Percentiles rank a stretch among this genome's conserved stretches.
These are phyloP conservation scores for Leccinum imitatum DNA, from an alignment of 768 basidiomycete species.

Conservation along the genomic window DNA sequence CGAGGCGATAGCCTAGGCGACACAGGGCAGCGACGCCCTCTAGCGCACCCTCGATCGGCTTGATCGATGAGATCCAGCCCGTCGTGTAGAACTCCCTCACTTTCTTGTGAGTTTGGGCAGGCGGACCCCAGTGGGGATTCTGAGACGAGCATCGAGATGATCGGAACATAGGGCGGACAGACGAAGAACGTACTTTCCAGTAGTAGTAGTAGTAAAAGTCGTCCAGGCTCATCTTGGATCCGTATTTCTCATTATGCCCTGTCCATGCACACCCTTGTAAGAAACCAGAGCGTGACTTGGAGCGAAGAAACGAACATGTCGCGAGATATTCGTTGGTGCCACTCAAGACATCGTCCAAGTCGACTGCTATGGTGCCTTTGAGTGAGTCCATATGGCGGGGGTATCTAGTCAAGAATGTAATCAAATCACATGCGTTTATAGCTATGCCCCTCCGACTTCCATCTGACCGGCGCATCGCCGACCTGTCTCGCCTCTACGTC, in stretches of 20 bases:
- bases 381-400: constrained; percentile 9
- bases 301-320: constrained; percentile 41
- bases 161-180: background rate
- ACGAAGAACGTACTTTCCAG: constrained; percentile 54
- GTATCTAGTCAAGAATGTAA: background rate
- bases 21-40: constrained; percentile 57
- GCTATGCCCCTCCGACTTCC: constrained; percentile 28
- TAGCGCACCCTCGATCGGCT: constrained; percentile 59
- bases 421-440: constrained; percentile 14
- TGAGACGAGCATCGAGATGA: constrained; percentile 17
- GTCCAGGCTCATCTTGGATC: constrained; percentile 51
- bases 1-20: constrained; percentile 62
- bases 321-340: constrained; percentile 59
- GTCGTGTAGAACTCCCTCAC: constrained; percentile 59
- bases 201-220: constrained; percentile 74
- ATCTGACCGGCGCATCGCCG: constrained; percentile 40
- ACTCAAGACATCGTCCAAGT: constrained; percentile 68
- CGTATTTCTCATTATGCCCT: constrained; percentile 70
- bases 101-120: constrained; percentile 56
- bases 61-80: constrained; percentile 44
- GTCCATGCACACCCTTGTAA: constrained; percentile 1
- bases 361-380: constrained; percentile 55
- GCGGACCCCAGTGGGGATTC: constrained; percentile 63
- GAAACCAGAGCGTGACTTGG: background rate
- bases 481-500: constrained; percentile 53